Percentiles rank a stretch among this genome's conserved stretches.
These are phyloP conservation scores for Fusarium lyarnte DNA, from an alignment of 2,329 filamentous ascomycete species.

Conservation along the genomic window DNA sequence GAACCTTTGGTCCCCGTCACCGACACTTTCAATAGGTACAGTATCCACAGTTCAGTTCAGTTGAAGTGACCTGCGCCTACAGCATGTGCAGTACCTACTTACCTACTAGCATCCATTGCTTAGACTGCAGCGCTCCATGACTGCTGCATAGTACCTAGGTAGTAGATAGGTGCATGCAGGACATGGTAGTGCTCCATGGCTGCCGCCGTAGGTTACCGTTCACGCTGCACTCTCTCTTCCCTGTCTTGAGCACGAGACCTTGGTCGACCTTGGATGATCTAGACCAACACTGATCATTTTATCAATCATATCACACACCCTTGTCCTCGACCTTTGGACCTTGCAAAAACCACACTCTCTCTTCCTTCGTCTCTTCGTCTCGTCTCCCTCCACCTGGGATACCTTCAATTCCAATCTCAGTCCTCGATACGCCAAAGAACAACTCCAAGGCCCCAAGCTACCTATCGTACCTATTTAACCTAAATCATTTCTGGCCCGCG, in stretches of 20 bases:
- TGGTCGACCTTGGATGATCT: constrained; percentile 19
- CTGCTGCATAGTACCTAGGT: too few relatives aligned
- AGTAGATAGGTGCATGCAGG: background rate
- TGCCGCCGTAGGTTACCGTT: background rate
- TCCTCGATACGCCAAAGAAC: background rate
- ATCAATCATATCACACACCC: constrained; percentile 15
- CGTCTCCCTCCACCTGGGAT: background rate
- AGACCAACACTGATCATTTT: constrained; percentile 27
- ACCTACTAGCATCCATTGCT: too few relatives aligned
- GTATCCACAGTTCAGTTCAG: background rate
- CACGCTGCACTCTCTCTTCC: background rate
- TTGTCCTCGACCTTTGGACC: background rate
- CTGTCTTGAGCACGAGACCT: constrained; percentile 24
- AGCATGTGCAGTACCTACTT: background rate
- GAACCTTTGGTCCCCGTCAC: background rate
- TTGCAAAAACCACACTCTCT: background rate
- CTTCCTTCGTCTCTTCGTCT: background rate
- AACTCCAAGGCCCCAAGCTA: background rate
- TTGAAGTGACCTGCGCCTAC: background rate
- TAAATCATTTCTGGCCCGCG: background rate
- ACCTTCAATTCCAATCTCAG: background rate
- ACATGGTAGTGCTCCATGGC: background rate
- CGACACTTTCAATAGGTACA: background rate
- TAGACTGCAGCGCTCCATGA: too few relatives aligned
- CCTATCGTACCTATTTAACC: background rate